Percentiles rank a stretch among this genome's conserved stretches.
Evolutionary conservation across 225 moss, liverwort and hornwort species (phyloP).

Genomic region (Marchantia polymorpha): DNA sequence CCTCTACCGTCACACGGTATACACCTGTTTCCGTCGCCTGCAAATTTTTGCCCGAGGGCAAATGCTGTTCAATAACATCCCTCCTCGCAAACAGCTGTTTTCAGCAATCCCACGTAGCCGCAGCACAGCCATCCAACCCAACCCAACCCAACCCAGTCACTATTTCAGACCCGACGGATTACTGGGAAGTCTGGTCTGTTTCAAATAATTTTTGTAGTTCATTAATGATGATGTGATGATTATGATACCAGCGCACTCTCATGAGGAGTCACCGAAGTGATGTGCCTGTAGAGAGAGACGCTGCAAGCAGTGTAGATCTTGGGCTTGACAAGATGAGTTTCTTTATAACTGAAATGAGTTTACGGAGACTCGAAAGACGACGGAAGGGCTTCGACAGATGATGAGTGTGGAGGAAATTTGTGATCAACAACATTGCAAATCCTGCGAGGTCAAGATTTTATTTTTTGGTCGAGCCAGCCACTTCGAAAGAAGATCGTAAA

Average conservation of each 20-base stretch:
- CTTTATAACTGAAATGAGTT: constrained; percentile 7
- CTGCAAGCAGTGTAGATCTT: constrained; percentile 10
- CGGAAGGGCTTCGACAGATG: constrained; percentile 7
- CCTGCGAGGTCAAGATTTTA: constrained; percentile 1
- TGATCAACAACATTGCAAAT: not conserved
- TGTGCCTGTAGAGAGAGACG: not conserved
- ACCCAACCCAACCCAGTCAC: not conserved
- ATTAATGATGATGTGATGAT: too few relatives aligned
- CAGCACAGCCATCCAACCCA: not conserved
- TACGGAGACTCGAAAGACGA: constrained; percentile 9
- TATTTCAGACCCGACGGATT: not conserved
- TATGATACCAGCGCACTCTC: not conserved
- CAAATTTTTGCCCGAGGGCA: constrained; percentile 16
- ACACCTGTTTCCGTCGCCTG: not conserved
- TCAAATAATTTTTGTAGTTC: constrained; percentile 26
- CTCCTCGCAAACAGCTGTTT: not conserved
- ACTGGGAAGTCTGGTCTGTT: constrained; percentile 3
- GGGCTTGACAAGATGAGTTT: not conserved
- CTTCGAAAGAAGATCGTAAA: not conserved
- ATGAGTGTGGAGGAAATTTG: constrained; percentile 7
- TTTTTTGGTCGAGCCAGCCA: constrained; percentile 5
- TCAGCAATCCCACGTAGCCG: constrained; percentile 3
- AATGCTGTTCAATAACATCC: constrained; percentile 11
- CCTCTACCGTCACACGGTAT: constrained; percentile 5
- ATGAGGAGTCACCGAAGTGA: constrained; percentile 5